Evolutionary conservation across 2,329 filamentous ascomycete genomes (phyloP).

Genomic region (Penicillium sp.): DNA sequence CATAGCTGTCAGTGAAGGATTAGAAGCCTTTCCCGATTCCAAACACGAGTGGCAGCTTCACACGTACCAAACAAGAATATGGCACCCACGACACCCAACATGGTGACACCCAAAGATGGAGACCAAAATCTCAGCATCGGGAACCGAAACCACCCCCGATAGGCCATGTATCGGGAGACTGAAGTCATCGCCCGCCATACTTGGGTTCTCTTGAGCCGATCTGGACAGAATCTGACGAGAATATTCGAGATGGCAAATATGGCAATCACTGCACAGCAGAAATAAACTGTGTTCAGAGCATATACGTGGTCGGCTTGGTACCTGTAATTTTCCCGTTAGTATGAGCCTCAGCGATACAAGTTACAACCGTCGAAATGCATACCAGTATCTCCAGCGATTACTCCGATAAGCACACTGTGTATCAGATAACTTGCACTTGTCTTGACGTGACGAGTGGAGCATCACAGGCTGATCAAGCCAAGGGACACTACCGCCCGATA

Average conservation of each 20-base stretch:
- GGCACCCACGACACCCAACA: conserved; percentile 46
- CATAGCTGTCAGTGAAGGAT: conserved; percentile 41
- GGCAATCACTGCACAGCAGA: conserved; percentile 55
- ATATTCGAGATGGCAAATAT: conserved; percentile 52
- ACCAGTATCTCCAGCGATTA: conserved; percentile 39
- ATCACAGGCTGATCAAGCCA: conserved; percentile 40
- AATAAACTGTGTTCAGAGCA: conserved; percentile 56
- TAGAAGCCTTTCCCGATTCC: not conserved
- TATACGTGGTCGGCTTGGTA: conserved; percentile 60
- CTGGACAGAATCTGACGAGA: conserved; percentile 36
- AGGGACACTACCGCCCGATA: conserved; percentile 24
- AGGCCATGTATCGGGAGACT: conserved; percentile 47
- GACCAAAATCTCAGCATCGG: conserved; percentile 46
- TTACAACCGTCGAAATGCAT: conserved; percentile 6
- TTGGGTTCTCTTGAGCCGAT: conserved; percentile 29
- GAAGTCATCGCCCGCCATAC: conserved; percentile 43
- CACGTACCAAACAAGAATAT: conserved; percentile 53
- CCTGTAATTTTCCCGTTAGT: conserved; percentile 38
- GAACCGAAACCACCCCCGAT: conserved; percentile 43
- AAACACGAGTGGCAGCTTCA: not conserved
- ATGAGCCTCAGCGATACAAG: not conserved
- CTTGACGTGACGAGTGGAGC: conserved; percentile 37
- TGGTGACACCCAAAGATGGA: conserved; percentile 51
- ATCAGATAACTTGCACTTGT: conserved; percentile 34
- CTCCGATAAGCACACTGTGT: conserved; percentile 37